A percentile compares a stretch with the other conserved stretches of the same genome.
These are phyloP conservation scores for Iberis pinnata DNA, from an alignment of 345 rosid genomes.

Conservation along the genomic window DNA sequence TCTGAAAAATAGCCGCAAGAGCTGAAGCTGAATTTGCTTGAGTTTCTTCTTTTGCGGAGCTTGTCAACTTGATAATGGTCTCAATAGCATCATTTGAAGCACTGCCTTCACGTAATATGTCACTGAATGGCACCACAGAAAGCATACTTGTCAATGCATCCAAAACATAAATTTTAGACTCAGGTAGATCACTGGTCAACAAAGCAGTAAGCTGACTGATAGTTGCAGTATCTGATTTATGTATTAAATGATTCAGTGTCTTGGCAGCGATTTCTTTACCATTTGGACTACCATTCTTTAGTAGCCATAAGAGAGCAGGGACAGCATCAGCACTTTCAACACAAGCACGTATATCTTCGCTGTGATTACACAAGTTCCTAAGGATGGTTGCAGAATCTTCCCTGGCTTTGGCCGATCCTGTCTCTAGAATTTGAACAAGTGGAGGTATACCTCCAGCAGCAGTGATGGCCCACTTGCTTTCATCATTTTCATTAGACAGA, in stretches of 20 bases:
- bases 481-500: slow-evolving; percentile 91
- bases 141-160: slow-evolving; percentile 97
- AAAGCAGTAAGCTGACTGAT: slow-evolving; percentile 96
- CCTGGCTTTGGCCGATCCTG: slow-evolving; percentile 95
- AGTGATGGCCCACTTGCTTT: slow-evolving; percentile 99
- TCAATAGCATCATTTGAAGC: slow-evolving; percentile 98
- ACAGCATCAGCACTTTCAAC: slow-evolving; percentile 99
- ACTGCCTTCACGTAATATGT: slow-evolving; percentile 86
- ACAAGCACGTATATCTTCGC: slow-evolving; percentile 98
- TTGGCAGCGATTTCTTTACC: slow-evolving; percentile 99
- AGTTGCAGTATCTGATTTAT: slow-evolving; percentile 94
- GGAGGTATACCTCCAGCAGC: slow-evolving; percentile 99
- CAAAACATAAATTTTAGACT: slow-evolving; percentile 86
- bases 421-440: slow-evolving; percentile 94
- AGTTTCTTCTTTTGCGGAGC: slow-evolving; percentile 84
- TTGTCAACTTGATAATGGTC: slow-evolving; percentile 84
- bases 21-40: slow-evolving; percentile 95
- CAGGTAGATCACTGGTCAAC: slow-evolving; percentile 91
- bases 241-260: slow-evolving; percentile 92
- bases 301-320: slow-evolving; percentile 96
- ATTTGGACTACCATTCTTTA: slow-evolving; percentile 90
- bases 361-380: slow-evolving; percentile 95
- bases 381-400: slow-evolving; percentile 97
- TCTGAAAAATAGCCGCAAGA: slow-evolving; percentile 78
- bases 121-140: slow-evolving; percentile 69